Evolutionary conservation across 192 early-diverging fungal genomes (phyloP).

Genomic region (Cetraspora pellucida): DNA sequence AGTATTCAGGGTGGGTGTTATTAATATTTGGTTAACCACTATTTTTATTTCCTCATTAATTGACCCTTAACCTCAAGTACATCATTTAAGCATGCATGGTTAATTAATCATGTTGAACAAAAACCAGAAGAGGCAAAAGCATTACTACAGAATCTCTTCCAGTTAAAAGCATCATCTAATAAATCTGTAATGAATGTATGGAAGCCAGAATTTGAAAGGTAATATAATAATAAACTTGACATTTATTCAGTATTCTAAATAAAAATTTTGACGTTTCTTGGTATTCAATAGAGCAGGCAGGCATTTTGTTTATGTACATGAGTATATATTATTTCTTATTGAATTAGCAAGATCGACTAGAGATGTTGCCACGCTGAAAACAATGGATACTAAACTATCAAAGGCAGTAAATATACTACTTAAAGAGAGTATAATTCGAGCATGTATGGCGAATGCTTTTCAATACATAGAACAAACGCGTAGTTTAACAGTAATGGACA

Average conservation of each 20-base stretch:
- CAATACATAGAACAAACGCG: not conserved
- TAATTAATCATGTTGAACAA: slow-evolving; percentile 58
- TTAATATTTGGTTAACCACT: not conserved
- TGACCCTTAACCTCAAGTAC: not conserved
- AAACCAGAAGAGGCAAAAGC: slow-evolving; percentile 61
- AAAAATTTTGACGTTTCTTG: not conserved
- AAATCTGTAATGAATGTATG: slow-evolving; percentile 69
- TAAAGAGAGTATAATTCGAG: not conserved
- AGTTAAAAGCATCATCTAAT: slow-evolving; percentile 53
- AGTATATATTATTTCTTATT: slow-evolving; percentile 68
- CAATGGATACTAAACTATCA: not conserved
- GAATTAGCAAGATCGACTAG: slow-evolving; percentile 39
- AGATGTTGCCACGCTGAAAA: slow-evolving; percentile 3
- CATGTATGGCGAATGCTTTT: not conserved
- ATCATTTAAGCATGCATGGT: slow-evolving; percentile 59
- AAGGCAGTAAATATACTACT: slow-evolving; percentile 21
- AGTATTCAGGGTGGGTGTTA: slow-evolving; percentile 60
- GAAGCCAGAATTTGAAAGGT: slow-evolving; percentile 79
- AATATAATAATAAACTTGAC: slow-evolving; percentile 17
- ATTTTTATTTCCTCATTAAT: not conserved
- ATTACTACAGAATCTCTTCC: slow-evolving; percentile 61
- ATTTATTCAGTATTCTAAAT: not conserved
- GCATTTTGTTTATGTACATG: slow-evolving; percentile 72
- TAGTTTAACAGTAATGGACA: not conserved
- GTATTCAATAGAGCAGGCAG: slow-evolving; percentile 60